Evolutionary conservation across 495 filamentous ascomycete genomes (phyloP).

Genomic region (Chaetomidium leptoderma): DNA sequence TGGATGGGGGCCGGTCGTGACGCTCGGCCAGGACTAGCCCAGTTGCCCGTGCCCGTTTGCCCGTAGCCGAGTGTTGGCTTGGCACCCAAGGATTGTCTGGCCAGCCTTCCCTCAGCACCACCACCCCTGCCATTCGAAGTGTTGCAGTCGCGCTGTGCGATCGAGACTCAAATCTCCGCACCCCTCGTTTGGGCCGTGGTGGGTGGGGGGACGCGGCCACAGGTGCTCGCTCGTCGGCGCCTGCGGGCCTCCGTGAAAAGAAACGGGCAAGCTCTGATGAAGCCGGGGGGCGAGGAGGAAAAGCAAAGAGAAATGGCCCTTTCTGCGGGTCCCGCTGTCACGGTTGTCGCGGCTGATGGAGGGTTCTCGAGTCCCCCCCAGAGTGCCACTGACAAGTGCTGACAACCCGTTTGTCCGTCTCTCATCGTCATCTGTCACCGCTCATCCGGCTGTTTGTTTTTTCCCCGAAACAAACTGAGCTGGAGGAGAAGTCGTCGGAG

Average conservation of each 20-base stretch:
- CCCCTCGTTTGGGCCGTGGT: not conserved
- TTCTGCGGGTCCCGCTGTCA: not conserved
- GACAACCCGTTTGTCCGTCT: slow-evolving; percentile 4
- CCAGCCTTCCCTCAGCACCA: not conserved
- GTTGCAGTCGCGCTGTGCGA: not conserved
- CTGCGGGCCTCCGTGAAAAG: not conserved
- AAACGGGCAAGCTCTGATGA: slow-evolving; percentile 1
- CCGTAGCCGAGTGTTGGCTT: slow-evolving; percentile 6
- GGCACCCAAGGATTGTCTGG: slow-evolving; percentile 8
- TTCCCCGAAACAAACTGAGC: not conserved
- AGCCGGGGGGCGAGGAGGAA: no score
- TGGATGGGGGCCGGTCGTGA: no score
- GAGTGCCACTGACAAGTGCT: not conserved
- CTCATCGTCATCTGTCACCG: slow-evolving; percentile 14
- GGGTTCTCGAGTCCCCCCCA: no score
- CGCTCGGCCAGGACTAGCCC: no score
- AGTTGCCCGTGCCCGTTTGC: not conserved
- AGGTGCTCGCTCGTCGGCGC: no score
- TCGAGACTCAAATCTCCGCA: slow-evolving; percentile 8
- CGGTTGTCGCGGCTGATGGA: not conserved
- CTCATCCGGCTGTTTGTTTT: slow-evolving; percentile 1
- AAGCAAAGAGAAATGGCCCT: not conserved
- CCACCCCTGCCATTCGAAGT: slow-evolving; percentile 6
- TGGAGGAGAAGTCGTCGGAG: not conserved
- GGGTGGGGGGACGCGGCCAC: no score